Conservation (phyloP, 768 basidiomycete species). For the Lactarius trivialis region DNA sequence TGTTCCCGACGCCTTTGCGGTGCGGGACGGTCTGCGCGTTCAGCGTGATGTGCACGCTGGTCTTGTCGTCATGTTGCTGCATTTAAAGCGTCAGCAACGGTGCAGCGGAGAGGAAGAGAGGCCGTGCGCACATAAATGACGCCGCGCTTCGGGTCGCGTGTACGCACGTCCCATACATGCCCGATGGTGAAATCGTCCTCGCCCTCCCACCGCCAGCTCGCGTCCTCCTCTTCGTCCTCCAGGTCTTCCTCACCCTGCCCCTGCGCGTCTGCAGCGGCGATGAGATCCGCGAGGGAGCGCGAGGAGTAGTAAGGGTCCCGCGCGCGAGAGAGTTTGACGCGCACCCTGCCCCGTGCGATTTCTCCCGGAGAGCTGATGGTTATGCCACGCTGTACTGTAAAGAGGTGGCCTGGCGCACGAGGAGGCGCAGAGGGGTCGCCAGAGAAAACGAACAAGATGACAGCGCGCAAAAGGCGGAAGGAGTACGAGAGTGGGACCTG, state of each 20-base stretch:
- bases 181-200: conserved; percentile 60
- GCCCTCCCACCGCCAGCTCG: conserved; percentile 58
- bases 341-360: conserved; percentile 36
- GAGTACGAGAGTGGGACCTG: conserved; percentile 69
- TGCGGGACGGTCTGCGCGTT: conserved; percentile 46
- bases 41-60: conserved; percentile 57
- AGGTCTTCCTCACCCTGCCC: conserved; percentile 13
- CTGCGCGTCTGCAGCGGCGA: conserved; percentile 13
- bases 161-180: conserved; percentile 47
- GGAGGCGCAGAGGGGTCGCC: conserved; percentile 22
- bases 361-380: conserved; percentile 43
- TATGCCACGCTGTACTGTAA: conserved; percentile 51
- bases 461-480: conserved; percentile 54
- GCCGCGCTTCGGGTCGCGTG: conserved; percentile 37
- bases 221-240: conserved; percentile 29
- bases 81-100: background rate
- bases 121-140: conserved; percentile 54
- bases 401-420: conserved; percentile 41
- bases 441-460: conserved; percentile 56
- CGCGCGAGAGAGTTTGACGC: conserved; percentile 29
- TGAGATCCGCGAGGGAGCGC: conserved; percentile 28
- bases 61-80: conserved; percentile 48
- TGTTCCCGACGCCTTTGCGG: conserved; percentile 54
- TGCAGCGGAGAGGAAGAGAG: background rate
- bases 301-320: conserved; percentile 28